Conservation (phyloP, 2,329 filamentous ascomycete genomes). For the Scedosporium dehoogii region DNA sequence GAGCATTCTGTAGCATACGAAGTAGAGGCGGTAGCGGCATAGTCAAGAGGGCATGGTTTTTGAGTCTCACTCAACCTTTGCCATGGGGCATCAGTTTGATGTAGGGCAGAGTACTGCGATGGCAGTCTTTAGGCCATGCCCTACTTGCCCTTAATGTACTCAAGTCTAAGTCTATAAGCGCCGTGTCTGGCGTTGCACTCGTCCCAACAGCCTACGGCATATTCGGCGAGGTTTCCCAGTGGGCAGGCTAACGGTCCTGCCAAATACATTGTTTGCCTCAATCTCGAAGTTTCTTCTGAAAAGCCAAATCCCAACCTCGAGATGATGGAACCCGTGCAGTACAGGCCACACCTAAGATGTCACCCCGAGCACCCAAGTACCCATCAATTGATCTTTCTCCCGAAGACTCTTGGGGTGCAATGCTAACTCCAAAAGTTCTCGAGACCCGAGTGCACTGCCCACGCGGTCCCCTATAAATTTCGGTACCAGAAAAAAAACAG, state of each 20-base stretch:
- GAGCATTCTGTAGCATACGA: too few species aligned
- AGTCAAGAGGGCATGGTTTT: too few species aligned
- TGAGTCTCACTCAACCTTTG: too few species aligned
- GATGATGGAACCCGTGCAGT: neutral
- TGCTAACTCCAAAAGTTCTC: neutral
- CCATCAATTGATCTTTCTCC: neutral
- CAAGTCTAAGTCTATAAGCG: neutral
- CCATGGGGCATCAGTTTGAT: too few species aligned
- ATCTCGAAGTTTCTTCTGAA: neutral
- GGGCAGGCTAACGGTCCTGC: neutral
- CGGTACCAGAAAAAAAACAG: neutral
- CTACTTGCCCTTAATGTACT: neutral
- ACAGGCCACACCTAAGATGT: neutral
- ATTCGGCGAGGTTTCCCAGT: conserved; percentile 7
- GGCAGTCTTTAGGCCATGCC: neutral
- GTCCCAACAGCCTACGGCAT: conserved; percentile 4
- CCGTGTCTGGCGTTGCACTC: neutral
- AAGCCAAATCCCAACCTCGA: neutral
- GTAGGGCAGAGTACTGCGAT: too few species aligned
- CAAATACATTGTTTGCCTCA: neutral
- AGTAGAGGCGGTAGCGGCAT: too few species aligned
- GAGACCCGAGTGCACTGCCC: neutral
- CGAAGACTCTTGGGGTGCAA: neutral
- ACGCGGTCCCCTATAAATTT: neutral
- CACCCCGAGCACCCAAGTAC: neutral